These are phyloP conservation scores for Eucommia ulmoides DNA, from an alignment of 257 asterid species.

Conservation along the genomic window DNA sequence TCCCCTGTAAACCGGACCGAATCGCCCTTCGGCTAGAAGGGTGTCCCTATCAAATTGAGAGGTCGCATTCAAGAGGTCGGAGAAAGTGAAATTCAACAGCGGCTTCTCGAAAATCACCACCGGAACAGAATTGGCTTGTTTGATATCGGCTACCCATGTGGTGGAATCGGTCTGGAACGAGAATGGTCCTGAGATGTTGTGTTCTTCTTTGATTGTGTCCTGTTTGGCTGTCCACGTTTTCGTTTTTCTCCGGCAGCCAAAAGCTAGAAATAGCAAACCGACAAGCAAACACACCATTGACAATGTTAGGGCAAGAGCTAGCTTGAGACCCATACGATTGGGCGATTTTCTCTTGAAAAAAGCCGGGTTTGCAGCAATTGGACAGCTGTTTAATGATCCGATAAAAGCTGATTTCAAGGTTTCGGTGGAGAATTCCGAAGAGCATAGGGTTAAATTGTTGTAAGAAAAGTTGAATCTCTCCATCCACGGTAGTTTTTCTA, in stretches of 20 bases:
- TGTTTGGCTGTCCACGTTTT: slow-evolving; percentile 62
- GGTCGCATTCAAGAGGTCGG: slow-evolving; percentile 68
- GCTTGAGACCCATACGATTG: slow-evolving; percentile 47
- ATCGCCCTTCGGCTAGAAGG: slow-evolving; percentile 71
- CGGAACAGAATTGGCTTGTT: slow-evolving; percentile 63
- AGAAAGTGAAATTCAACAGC: slow-evolving; percentile 62
- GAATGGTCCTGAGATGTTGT: slow-evolving; percentile 61
- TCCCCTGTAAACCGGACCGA: slow-evolving; percentile 83
- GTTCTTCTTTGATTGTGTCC: slow-evolving; percentile 49
- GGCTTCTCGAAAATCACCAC: slow-evolving; percentile 81
- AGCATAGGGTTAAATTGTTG: slow-evolving; percentile 71
- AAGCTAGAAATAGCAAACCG: slow-evolving; percentile 66
- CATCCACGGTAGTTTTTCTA: slow-evolving; percentile 46
- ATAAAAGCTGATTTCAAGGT: slow-evolving; percentile 38
- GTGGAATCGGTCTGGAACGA: slow-evolving; percentile 73
- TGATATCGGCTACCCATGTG: slow-evolving; percentile 82
- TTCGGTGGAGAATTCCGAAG: slow-evolving; percentile 27
- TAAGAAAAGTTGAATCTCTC: slow-evolving; percentile 72
- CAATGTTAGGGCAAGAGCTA: slow-evolving; percentile 56
- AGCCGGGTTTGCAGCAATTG: slow-evolving; percentile 76
- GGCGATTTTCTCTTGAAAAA: slow-evolving; percentile 32
- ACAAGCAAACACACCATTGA: slow-evolving; percentile 65
- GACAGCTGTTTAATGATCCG: slow-evolving; percentile 73
- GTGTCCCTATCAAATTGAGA: slow-evolving; percentile 67
- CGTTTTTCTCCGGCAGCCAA: slow-evolving; percentile 56